Conservation (phyloP, 2,329 filamentous ascomycete species). For the Gaeumannomyces tritici region DNA sequence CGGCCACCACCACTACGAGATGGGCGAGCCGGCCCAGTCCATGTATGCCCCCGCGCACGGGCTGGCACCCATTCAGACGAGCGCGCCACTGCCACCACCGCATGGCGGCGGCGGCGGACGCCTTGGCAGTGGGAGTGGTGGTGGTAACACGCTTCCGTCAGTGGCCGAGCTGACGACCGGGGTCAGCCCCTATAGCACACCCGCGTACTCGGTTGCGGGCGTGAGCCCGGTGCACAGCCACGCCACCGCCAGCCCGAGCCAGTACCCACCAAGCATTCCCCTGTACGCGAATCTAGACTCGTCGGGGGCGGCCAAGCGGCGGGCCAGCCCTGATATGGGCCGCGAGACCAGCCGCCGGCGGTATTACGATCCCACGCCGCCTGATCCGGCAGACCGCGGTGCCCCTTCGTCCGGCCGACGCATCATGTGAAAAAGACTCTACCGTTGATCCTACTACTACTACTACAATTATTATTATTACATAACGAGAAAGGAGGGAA, state of each 20-base stretch:
- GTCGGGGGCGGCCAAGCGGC: conserved; percentile 35
- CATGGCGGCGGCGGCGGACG: background rate
- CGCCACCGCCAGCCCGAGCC: conserved; percentile 29
- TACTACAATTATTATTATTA: background rate
- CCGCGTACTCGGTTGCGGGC: conserved; percentile 37
- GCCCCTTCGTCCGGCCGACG: background rate
- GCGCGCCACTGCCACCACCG: conserved; percentile 10
- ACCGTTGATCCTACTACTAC: background rate
- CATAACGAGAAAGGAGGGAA: background rate
- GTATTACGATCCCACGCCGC: conserved; percentile 18
- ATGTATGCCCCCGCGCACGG: conserved; percentile 27
- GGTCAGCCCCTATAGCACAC: conserved; percentile 50
- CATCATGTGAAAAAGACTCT: background rate
- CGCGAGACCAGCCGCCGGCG: conserved; percentile 35
- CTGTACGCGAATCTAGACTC: conserved; percentile 28
- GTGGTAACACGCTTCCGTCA: conserved; percentile 44
- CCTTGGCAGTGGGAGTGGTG: conserved; percentile 18
- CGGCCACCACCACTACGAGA: conserved; percentile 15
- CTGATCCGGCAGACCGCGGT: background rate
- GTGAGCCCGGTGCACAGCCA: conserved; percentile 26
- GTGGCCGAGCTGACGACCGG: conserved; percentile 56
- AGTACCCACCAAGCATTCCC: conserved; percentile 23
- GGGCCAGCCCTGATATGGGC: conserved; percentile 38
- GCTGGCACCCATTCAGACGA: conserved; percentile 43
- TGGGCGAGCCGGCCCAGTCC: background rate